These are phyloP conservation scores for Mycena rosella DNA, from an alignment of 768 basidiomycete genomes.

Conservation along the genomic window DNA sequence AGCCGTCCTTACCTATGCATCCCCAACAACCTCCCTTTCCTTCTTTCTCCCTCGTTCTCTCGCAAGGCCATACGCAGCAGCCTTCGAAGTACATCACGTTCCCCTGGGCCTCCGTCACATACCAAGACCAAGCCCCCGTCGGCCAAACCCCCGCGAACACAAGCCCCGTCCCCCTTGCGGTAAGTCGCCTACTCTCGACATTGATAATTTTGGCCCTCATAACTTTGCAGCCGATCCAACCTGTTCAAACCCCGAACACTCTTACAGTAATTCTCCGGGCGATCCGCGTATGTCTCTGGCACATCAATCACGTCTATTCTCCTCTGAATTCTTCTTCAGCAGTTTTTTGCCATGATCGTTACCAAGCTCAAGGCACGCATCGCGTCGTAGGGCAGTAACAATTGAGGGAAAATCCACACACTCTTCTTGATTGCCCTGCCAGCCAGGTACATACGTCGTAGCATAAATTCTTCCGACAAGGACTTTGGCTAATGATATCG, in stretches of 20 bases:
- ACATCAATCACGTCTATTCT: background rate
- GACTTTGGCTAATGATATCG: no score
- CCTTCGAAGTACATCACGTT: constrained; percentile 12
- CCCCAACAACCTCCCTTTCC: background rate
- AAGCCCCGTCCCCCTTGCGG: background rate
- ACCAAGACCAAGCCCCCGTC: constrained; percentile 1
- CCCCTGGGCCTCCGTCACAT: constrained; percentile 14
- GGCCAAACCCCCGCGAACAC: background rate
- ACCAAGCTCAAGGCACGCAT: background rate
- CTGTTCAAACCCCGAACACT: background rate
- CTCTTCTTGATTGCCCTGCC: background rate
- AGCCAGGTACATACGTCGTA: background rate
- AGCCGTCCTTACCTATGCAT: background rate
- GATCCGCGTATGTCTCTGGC: background rate
- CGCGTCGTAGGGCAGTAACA: no score
- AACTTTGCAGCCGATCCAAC: background rate
- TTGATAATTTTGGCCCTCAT: background rate
- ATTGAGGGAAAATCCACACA: background rate
- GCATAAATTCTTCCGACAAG: no score
- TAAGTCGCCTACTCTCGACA: background rate
- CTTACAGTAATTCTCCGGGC: background rate
- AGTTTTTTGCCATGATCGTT: constrained; percentile 1
- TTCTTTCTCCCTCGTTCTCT: background rate
- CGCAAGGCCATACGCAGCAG: constrained; percentile 2
- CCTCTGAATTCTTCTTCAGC: background rate